A percentile compares a stretch with the other conserved stretches of the same genome.
Evolutionary conservation across 176 grass and related monocot genomes (phyloP).

Genomic region (Zea luxurians): DNA sequence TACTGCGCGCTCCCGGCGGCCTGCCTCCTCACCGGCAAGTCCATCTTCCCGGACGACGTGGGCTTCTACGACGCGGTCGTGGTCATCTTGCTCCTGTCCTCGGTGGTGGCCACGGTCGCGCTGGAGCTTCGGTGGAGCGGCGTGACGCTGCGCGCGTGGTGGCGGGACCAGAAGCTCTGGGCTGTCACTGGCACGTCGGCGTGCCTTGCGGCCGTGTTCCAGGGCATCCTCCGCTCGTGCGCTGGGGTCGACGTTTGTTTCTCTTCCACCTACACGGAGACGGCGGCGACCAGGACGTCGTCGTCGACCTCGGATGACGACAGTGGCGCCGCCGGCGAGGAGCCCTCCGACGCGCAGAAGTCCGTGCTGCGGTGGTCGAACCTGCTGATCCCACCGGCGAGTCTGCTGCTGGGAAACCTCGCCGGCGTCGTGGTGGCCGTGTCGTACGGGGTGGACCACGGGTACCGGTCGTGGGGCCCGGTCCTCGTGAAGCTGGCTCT

Average conservation of each 20-base stretch:
- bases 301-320: not conserved
- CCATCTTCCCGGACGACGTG: constrained; percentile 51
- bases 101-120: constrained; percentile 31
- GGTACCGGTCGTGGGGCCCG: constrained; percentile 64
- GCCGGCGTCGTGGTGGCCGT: constrained; percentile 65
- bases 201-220: constrained; percentile 47
- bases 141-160: constrained; percentile 51
- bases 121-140: constrained; percentile 58
- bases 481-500: constrained; percentile 57
- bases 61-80: constrained; percentile 38
- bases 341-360: constrained; percentile 24
- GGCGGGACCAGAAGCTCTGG: constrained; percentile 55
- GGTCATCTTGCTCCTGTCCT: constrained; percentile 45
- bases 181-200: constrained; percentile 45
- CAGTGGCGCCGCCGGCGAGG: constrained; percentile 35
- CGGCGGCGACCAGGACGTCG: not conserved
- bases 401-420: constrained; percentile 60
- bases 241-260: constrained; percentile 55
- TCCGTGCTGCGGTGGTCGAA: constrained; percentile 65
- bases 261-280: constrained; percentile 33
- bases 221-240: constrained; percentile 38
- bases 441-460: constrained; percentile 72
- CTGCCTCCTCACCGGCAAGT: constrained; percentile 63
- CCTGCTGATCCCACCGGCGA: constrained; percentile 62
- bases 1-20: constrained; percentile 63